These are phyloP conservation scores for Hemerocallis citrina DNA, from an alignment of 106 monocot genomes.

Conservation along the genomic window DNA sequence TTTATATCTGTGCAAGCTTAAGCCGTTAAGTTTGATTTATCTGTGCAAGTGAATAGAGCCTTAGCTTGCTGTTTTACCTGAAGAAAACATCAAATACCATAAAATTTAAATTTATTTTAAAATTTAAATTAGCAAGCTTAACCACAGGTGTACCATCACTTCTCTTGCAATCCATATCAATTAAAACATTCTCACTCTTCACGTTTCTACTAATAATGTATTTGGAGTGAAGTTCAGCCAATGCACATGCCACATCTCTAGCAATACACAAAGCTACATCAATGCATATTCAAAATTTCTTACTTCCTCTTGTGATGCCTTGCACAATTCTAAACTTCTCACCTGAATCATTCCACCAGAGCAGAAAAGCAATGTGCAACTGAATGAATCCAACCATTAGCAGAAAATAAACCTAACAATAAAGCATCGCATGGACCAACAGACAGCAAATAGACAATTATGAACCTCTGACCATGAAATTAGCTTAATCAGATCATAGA, in stretches of 20 bases:
- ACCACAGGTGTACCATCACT: constrained; percentile 61
- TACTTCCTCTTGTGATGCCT: constrained; percentile 47
- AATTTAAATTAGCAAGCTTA: constrained; percentile 95
- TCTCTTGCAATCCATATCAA: constrained; percentile 59
- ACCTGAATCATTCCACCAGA: constrained; percentile 37
- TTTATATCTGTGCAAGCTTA: too few species aligned
- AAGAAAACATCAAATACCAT: too few species aligned
- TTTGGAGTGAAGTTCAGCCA: constrained; percentile 84
- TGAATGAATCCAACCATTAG: too few species aligned
- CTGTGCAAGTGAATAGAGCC: too few species aligned
- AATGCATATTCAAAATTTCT: constrained; percentile 69
- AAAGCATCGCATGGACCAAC: not conserved
- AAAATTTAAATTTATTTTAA: too few species aligned
- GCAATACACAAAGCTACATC: constrained; percentile 65
- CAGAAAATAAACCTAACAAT: not conserved
- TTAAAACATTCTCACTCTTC: constrained; percentile 91
- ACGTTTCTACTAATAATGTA: constrained; percentile 87
- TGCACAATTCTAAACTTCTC: constrained; percentile 32
- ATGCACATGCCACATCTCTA: constrained; percentile 71
- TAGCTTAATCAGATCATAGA: too few species aligned
- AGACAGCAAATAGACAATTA: not conserved
- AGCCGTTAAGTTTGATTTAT: too few species aligned
- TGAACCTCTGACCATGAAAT: not conserved
- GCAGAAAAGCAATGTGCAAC: not conserved
- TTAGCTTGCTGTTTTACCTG: too few species aligned